Evolutionary conservation across 1,139 yeast species (phyloP), one percentile per base, ranked within the genome.

Genomic region (Petasospora rhodanensis): DNA sequence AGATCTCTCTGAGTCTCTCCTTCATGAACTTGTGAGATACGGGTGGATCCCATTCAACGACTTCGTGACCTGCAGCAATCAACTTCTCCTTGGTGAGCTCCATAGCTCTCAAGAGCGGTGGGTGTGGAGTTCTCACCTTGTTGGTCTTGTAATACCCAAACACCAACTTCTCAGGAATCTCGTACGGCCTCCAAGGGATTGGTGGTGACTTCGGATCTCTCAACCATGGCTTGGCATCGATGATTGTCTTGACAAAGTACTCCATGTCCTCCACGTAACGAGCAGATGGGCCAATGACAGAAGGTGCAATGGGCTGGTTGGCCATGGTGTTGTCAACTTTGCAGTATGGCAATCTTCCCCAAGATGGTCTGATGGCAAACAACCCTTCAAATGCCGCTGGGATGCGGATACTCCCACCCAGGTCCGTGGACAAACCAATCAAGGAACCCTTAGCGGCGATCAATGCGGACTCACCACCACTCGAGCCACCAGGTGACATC

Each of bases 381-480:
- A 73, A 45, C 0, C 78, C 79, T 30, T 67, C 67, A 40, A 69
- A 68, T 10, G 70, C 61, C 3, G 77, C 66, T 2, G 84, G 84
- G 37, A 66, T 66, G 30, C 83, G 58, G 30, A 77, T 70, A 22
- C 76, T 67, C 5, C 84, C 84, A 11, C 82, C 84, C 41, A 78
- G 69, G 53, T 78, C 83, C 14, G 79, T 70, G 5, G 83, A 83
- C 26, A 76, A 54, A 2, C 81, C 82, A 14, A 75, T 38, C 10
- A 64, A 56, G 0, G 79, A 65, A 3, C 72, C 79, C 28, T 64
- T 59, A 12, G 68, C 54, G 1, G 69, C 78, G 19, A 74, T 53
- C n/a, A 75, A 50, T 0, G 80, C 68, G n/a, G 73, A 79, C 50
- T 75, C 82, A 29, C 83, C 83, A 11, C 80, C 79, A n/a, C 77